phyloP scores from a whole-genome alignment of 2,329 filamentous ascomycete genomes.

The Alternaria hordeiaustralica region DNA sequence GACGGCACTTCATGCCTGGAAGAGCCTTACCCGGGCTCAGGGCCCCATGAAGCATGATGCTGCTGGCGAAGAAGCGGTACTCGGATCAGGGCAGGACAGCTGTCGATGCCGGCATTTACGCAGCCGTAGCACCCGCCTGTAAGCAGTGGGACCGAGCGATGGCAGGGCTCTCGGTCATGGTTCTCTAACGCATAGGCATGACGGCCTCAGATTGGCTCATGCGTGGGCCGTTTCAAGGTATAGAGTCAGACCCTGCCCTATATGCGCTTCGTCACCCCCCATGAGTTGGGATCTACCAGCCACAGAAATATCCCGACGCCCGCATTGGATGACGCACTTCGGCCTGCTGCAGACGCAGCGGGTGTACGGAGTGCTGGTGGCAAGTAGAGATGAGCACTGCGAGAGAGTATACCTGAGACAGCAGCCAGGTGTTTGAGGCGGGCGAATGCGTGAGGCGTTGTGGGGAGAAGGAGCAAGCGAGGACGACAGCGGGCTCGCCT shows the following conservation, averaged over 20 bases:
- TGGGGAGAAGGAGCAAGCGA: constrained; percentile 18
- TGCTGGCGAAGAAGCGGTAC: constrained; percentile 30
- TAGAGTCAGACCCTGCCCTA: constrained; percentile 43
- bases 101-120: constrained; percentile 43
- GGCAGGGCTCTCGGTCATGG: constrained; percentile 32
- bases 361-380: constrained; percentile 33
- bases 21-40: constrained; percentile 32
- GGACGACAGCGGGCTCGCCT: constrained; percentile 3
- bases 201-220: constrained; percentile 49
- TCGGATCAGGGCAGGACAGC: constrained; percentile 38
- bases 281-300: constrained; percentile 44
- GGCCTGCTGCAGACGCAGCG: constrained; percentile 30
- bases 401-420: constrained; percentile 27
- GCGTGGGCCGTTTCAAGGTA: constrained; percentile 51
- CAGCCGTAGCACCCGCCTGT: constrained; percentile 48
- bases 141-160: constrained; percentile 37
- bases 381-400: constrained; percentile 24
- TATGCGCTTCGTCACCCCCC: constrained; percentile 48
- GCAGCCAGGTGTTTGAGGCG: constrained; percentile 6
- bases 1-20: constrained; percentile 37
- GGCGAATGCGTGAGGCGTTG: constrained; percentile 6
- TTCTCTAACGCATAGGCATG: constrained; percentile 48
- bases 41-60: constrained; percentile 33
- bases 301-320: constrained; percentile 41
- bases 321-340: constrained; percentile 40